Base-by-base conservation (phyloP, 176 grass and related monocot genomes). In the Cenchrus fungigraminus region DNA sequence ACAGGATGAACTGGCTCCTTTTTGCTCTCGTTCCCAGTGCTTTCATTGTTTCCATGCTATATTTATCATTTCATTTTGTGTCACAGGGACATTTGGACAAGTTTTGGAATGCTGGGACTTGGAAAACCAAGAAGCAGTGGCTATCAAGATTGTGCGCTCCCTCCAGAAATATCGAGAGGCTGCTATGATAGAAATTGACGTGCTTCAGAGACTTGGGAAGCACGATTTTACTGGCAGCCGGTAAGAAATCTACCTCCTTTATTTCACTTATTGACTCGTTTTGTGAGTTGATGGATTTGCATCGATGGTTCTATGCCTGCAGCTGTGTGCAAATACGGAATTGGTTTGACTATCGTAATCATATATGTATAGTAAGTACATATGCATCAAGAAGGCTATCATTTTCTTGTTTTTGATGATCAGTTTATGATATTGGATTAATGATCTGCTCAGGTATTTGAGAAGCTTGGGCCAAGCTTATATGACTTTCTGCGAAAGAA, bases 281-380 rank as follows among this genome's bases (percentile, higher is more conserved):
- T 76, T 78, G 9, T 87, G 59, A 79, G 79, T 94, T 95, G 93
- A 98, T 98, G 89, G 83, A 91, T 90, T 84, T 89, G 86, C 84
- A 90, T 87, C 87, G 90, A 82, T 95, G 89, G 83, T 92, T 98
- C 68, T 92, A 91, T 95, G 77, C 57, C 72, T 95, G 96, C 93
- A 98, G 93, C 86, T 98, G 91, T 98, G 96, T 98, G 93, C 96
- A 95, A 94, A 98, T 98, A 62, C 91, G 87, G 97, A 94, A 94
- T 94, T 98, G 93, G 93, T 98, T 95, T 94, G 96, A 95, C 93
- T 98, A 95, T 92, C 93, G 91, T 92, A 95, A 98, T 90, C 96
- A 98, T 94, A 94, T 94, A 87, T 98, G 96, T 94, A 98, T 98
- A 87, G 96, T 98, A 95, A 98, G 93, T 98, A 94, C 83, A 95